Evolutionary conservation across 768 basidiomycete species (phyloP), one percentile per base, ranked within the genome.

Genomic region (Termitomyces sp.): DNA sequence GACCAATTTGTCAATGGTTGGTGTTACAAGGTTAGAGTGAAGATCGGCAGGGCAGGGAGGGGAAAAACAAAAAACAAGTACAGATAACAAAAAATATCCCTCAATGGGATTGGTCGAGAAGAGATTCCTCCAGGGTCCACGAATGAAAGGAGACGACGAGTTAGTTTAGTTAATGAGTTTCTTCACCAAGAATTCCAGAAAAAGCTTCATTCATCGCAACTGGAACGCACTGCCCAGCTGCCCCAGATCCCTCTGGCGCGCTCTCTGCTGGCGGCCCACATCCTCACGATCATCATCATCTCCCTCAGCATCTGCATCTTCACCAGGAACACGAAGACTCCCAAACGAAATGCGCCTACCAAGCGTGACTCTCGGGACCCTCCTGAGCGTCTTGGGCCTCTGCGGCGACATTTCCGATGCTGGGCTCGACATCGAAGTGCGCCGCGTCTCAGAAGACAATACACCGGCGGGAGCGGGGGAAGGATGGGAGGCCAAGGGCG

Each of bases 151-250:
- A n/a, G n/a, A n/a, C n/a, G n/a, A 28, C 24, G 21, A 37, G 48
- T 37, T 37, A 46, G n/a, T 46, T 37, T 22, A n/a, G n/a, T n/a
- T n/a, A n/a, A 9, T 32, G 2, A 32, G 30, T 32, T 10, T 32
- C 30, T 32, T 32, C 30, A 32, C 2, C 9, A 9, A 32, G 15
- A 28, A 28, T 28, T n/a, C n/a, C n/a, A n/a, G n/a, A n/a, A n/a
- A n/a, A 28, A 28, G 28, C 41, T 37, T 41, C 28, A 21, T 28
- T 76, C 61, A 86, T 14, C 71, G 75, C 68, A 87, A 69, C 60
- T 87, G 84, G 66, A 92, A 88, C 26, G 89, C 89, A 63, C 87
- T 90, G 28, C 80, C 89, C 48, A 91, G 67, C 54, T 72, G 71
- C 44, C 67, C 53, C 42, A 59, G 44, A 37, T 59, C 61, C 28